Percentiles rank a stretch among this genome's conserved stretches.
Evolutionary conservation across 2,329 filamentous ascomycete genomes (phyloP).

Genomic region (Aspergillus brasiliensis): DNA sequence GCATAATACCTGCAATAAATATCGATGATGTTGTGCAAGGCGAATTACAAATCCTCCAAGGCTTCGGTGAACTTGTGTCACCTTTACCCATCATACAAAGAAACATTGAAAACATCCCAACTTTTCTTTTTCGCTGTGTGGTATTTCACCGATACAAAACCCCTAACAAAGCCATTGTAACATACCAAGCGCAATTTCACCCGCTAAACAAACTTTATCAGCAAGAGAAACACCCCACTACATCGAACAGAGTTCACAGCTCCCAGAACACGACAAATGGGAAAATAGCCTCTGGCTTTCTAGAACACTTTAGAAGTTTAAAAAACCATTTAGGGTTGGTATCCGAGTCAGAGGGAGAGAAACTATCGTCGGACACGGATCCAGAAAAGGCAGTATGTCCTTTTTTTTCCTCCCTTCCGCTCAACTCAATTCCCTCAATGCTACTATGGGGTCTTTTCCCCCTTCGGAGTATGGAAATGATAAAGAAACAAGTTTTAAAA

Average conservation of each 20-base stretch:
- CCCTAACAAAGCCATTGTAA: not conserved
- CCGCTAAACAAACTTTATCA: conserved; percentile 1
- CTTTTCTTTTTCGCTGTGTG: not conserved
- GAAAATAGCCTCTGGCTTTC: not conserved
- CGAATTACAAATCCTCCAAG: not conserved
- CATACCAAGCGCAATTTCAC: not conserved
- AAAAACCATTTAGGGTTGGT: not conserved
- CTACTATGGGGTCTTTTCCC: too few relatives aligned
- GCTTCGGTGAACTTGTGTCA: not conserved
- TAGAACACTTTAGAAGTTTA: not conserved
- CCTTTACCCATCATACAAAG: not conserved
- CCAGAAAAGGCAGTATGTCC: conserved; percentile 1
- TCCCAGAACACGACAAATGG: conserved; percentile 9
- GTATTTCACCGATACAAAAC: not conserved
- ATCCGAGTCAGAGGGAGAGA: not conserved
- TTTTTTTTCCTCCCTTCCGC: too few relatives aligned
- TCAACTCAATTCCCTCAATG: too few relatives aligned
- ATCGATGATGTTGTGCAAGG: too few relatives aligned
- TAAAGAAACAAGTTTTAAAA: too few relatives aligned
- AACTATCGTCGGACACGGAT: not conserved
- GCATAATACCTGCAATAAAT: not conserved
- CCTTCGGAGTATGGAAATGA: too few relatives aligned
- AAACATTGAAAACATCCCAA: too few relatives aligned
- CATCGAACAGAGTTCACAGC: conserved; percentile 2
- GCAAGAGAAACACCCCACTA: not conserved